Evolutionary conservation across 2,329 filamentous ascomycete genomes (phyloP).

Genomic region (Pseudogymnoascus sp.): DNA sequence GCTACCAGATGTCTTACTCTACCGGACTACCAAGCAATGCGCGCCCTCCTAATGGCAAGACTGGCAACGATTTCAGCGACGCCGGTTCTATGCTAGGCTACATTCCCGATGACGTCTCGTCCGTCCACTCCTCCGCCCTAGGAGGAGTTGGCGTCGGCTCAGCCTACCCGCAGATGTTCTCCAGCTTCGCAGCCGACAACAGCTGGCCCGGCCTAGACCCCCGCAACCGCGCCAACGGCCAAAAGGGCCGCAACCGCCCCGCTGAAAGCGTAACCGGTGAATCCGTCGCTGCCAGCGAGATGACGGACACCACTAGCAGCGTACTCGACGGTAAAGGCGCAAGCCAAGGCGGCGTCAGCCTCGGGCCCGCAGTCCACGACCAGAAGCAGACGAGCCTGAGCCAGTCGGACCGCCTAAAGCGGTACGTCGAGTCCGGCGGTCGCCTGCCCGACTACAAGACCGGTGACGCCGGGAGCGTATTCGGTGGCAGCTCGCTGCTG

Average conservation of each 20-base stretch:
- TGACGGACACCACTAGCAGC: conserved; percentile 74
- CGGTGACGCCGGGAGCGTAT: conserved; percentile 56
- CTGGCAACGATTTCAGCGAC: conserved; percentile 42
- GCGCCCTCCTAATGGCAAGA: conserved; percentile 27
- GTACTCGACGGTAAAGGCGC: conserved; percentile 68
- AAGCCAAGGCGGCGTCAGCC: conserved; percentile 79
- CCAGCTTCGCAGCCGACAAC: conserved; percentile 75
- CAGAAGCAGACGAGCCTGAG: conserved; percentile 67
- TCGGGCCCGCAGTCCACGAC: conserved; percentile 37
- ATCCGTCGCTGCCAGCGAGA: conserved; percentile 85
- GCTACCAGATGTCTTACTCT: conserved; percentile 72
- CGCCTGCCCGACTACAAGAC: conserved; percentile 51
- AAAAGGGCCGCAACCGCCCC: conserved; percentile 59
- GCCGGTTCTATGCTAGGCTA: conserved; percentile 87
- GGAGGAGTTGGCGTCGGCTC: conserved; percentile 72
- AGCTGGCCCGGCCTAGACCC: conserved; percentile 75
- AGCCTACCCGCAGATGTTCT: conserved; percentile 92
- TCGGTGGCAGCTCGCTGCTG: conserved; percentile 49
- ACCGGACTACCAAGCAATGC: conserved; percentile 30
- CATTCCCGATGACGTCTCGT: conserved; percentile 94
- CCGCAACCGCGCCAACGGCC: conserved; percentile 55
- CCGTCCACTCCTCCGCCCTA: conserved; percentile 84
- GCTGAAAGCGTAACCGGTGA: conserved; percentile 82
- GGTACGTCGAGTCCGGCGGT: conserved; percentile 82
- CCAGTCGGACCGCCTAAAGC: conserved; percentile 85